Evolutionary conservation across 2,329 filamentous ascomycete genomes (phyloP), one percentile per base, ranked within the genome.

Genomic region (Emergomyces orientalis): DNA sequence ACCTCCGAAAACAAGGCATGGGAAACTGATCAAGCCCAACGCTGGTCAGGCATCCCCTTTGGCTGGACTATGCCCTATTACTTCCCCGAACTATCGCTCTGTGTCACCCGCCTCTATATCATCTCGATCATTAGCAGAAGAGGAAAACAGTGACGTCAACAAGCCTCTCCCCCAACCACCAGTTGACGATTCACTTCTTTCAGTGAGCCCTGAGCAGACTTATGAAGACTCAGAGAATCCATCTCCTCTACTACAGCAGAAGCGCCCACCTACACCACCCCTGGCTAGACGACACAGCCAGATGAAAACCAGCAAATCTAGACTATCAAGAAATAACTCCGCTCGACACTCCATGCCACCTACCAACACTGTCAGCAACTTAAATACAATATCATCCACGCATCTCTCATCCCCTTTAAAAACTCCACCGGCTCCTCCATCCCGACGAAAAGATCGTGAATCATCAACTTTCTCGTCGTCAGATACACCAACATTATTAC

Each of bases 1-100:
- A 5, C 88, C 88, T 7, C 89, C 89, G 13, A 90, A 83, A 71
- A 91, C 88, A 60, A 85, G 89, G 62, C 89, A 92, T 75, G 90
- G 90, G 4, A 92, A 88, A 74, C 81, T 87, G 22, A 88, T 93
- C 66, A 85, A 81, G 67, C 73, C 62, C 63, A 71, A 73, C 17
- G 11, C 32, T 22, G 22, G 22, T 9, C 37, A 49, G 37, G 8
- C 59, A 32, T 55, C 59, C 34, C 56, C 56, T 45, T 39, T 61
- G 19, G 25, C 19, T 55, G 32, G 47, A 32, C 27, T 37, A 41
- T 11, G 45, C 3, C 25, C 59, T 34, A n/a, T 51, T 54, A 32
- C 45, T 30, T 55, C 59, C 27, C 32, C 30, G 22, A 30, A 32
- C 22, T 65, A 66, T 58, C 63, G 63, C 34, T 68, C 63, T 47